phyloP scores from a whole-genome alignment of 495 filamentous ascomycete genomes.

The Halenospora varia region DNA sequence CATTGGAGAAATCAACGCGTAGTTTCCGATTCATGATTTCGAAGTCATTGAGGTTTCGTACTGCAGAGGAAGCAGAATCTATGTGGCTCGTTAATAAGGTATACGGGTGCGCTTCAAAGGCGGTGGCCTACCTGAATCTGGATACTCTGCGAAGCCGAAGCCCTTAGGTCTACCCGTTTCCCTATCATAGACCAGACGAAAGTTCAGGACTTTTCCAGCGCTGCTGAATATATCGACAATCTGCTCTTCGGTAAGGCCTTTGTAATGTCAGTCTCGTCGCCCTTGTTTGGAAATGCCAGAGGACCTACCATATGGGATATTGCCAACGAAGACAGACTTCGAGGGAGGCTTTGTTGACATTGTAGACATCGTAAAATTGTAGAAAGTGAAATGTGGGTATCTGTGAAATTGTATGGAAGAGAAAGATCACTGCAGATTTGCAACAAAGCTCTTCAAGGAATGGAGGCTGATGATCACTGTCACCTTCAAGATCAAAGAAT shows the following conservation, averaged over 20 bases:
- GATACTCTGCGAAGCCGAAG: constrained; percentile 93
- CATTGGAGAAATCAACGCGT: constrained; percentile 91
- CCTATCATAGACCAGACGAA: constrained; percentile 91
- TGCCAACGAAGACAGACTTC: constrained; percentile 78
- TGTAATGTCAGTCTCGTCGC: constrained; percentile 6
- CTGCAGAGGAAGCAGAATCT: constrained; percentile 90
- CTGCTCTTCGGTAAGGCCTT: constrained; percentile 86
- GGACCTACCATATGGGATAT: constrained; percentile 68
- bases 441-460: constrained; percentile 18
- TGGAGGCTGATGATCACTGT: constrained; percentile 22
- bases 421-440: constrained; percentile 14
- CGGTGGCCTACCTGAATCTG: constrained; percentile 54
- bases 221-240: constrained; percentile 86
- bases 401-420: constrained; percentile 2
- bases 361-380: constrained; percentile 9
- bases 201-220: constrained; percentile 85
- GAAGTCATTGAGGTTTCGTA: constrained; percentile 93
- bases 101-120: not conserved
- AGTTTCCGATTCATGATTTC: constrained; percentile 95
- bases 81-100: constrained; percentile 22
- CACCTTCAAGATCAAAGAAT: constrained; percentile 23
- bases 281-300: constrained; percentile 10
- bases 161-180: constrained; percentile 95
- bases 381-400: constrained; percentile 23
- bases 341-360: constrained; percentile 47